Evolutionary conservation across 805 yeast species (phyloP), one percentile per base, ranked within the genome.

Genomic region (Candida sakaeoensis): DNA sequence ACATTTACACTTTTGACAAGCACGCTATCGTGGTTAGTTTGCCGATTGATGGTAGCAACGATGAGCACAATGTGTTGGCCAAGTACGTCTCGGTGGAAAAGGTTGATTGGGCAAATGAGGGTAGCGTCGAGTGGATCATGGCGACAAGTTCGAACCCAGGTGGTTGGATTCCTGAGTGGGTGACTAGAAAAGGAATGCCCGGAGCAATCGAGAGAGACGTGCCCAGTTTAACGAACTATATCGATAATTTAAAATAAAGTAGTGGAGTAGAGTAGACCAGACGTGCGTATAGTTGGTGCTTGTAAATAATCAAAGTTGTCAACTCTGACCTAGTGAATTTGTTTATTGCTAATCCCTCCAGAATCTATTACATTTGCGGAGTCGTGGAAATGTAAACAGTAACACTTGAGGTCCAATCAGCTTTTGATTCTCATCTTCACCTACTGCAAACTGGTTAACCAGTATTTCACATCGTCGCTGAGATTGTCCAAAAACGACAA

Each of bases 141-240:
- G 56, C 64, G 31, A 66, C 71, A 1, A 53, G 61, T 31, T 65
- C 72, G 4, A 53, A 51, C 12, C 67, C 74, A 2, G 64, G 64
- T 22, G 74, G 74, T 1, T 40, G 36, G n/a, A 57, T 68, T 8
- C 73, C 73, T 2, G 42, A 49, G 8, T 65, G 67, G 64, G 32
- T 68, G 9, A 56, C 65, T 5, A 54, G 54, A 32, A 30, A 51
- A 44, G 49, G 57, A 7, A 52, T 64, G 26, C 56, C 59, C 12
- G 53, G 55, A 8, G 72, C 63, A 5, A 57, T 68, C 27, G 58
- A 68, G 3, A 61, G 63, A 40, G 74, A 68, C 37, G 73, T 68
- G 8, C 70, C 72, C 1, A 49, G 58, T 21, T 65, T 68, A 41
- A 46, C 66, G 43, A 47, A 54, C 9, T 68, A 36, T 21, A 36